Percentiles rank a stretch among this genome's conserved stretches.
phyloP scores from a whole-genome alignment of 2,329 filamentous ascomycete genomes.

The Cladosporium oxysporum region DNA sequence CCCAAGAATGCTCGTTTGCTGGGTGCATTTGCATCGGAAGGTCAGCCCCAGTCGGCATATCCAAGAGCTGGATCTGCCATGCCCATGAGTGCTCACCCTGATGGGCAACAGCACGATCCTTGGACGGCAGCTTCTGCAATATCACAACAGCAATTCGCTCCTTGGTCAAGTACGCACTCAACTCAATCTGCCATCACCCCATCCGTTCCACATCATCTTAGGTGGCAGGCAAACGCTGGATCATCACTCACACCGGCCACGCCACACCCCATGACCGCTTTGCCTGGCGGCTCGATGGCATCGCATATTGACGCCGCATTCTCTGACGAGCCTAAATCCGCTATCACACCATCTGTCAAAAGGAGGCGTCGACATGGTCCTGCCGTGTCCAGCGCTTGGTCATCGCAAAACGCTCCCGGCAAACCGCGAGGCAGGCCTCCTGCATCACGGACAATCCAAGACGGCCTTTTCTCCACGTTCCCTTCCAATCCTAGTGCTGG shows the following conservation, averaged over 20 bases:
- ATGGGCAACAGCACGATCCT: slow-evolving; percentile 45
- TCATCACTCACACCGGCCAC: slow-evolving; percentile 32
- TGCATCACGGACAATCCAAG: slow-evolving; percentile 60
- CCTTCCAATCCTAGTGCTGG: slow-evolving; percentile 57
- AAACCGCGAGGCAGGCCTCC: slow-evolving; percentile 81
- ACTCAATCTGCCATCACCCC: slow-evolving; percentile 48
- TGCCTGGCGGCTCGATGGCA: slow-evolving; percentile 62
- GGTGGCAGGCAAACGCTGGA: slow-evolving; percentile 36
- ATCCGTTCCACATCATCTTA: slow-evolving; percentile 41
- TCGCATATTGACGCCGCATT: slow-evolving; percentile 48
- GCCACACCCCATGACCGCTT: slow-evolving; percentile 76
- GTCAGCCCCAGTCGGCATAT: slow-evolving; percentile 46
- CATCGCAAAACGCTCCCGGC: slow-evolving; percentile 62
- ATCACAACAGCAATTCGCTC: slow-evolving; percentile 40
- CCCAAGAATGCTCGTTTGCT: slow-evolving; percentile 34
- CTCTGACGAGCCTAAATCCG: slow-evolving; percentile 66
- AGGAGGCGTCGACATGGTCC: slow-evolving; percentile 73
- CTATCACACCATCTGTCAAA: slow-evolving; percentile 63
- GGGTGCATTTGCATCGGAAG: slow-evolving; percentile 10
- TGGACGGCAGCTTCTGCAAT: slow-evolving; percentile 47
- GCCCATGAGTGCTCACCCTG: slow-evolving; percentile 55
- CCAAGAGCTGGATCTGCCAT: slow-evolving; percentile 53
- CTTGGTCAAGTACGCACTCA: slow-evolving; percentile 38
- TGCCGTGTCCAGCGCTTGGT: slow-evolving; percentile 89
- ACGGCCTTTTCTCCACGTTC: slow-evolving; percentile 70